Base-by-base conservation (phyloP, 2,329 filamentous ascomycete species). In the Orbilia brochopaga region DNA sequence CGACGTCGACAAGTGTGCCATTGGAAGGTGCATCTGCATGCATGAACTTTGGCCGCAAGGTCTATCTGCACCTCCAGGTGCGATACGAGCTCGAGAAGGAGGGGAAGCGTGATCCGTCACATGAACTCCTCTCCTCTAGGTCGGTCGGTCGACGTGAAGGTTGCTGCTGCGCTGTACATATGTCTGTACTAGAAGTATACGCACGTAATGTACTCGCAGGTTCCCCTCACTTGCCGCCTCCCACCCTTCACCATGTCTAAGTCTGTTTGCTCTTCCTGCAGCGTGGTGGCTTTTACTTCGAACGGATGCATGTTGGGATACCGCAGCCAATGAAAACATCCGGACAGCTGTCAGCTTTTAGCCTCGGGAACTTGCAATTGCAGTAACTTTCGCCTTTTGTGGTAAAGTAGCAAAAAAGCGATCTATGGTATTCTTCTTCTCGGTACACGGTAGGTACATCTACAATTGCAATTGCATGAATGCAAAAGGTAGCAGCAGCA, bases 331-430 rank as follows among this genome's bases (percentile, higher is more conserved):
- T 48, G 2, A 48, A 48, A 48, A 21, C 15, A 10, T 21, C 44
- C 44, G 44, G 44, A 48, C 44, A 48, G 44, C 44, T 48, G 44
- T 48, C 44, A 48, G 15, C 44, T 10, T 48, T 23, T 48, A 48
- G 44, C 44, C 15, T 48, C 11, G 2, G 44, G 44, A 48, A 19
- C 5, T 21, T 23, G 19, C n/a, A 11, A 10, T 15, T 48, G 44
- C 4, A 19, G 37, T 13, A 17, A 42, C 11, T 42, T 42, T 42
- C 27, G 27, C 27, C 27, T 32, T 32, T 32, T 32, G 27, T 32
- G 27, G 27, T 32, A 17, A 19, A 17, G 5, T 2, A 4, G 21
- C 2, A 19, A 48, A 48, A 48, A 48, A 19, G n/a, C 5, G 19
- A 23, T 48, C 44, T 48, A 48, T 48, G 7, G 44, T 48, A 10